Conservation (phyloP, 352 stramenopile genomes). For the Discostella stelligera region DNA sequence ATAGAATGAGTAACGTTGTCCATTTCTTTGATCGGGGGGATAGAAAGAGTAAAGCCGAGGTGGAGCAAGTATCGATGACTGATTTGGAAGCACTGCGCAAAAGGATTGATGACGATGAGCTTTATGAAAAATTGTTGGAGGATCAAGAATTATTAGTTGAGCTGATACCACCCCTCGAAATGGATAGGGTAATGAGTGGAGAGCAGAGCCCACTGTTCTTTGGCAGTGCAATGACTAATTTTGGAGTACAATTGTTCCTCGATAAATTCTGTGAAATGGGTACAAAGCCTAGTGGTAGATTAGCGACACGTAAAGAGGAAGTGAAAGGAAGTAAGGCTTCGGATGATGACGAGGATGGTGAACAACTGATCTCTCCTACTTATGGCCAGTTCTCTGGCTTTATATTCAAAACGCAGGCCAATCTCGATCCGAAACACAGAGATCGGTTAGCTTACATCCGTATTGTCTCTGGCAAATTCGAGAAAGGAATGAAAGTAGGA, state of each 20-base stretch:
- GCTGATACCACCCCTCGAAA: constrained; percentile 82
- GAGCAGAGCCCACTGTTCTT: constrained; percentile 85
- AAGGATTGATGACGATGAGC: constrained; percentile 78
- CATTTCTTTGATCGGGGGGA: constrained; percentile 71
- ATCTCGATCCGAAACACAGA: constrained; percentile 83
- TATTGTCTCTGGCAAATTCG: constrained; percentile 84
- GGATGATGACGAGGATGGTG: constrained; percentile 41
- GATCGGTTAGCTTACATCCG: constrained; percentile 86
- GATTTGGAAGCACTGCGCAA: constrained; percentile 73
- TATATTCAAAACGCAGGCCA: constrained; percentile 88
- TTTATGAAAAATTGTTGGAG: constrained; percentile 85
- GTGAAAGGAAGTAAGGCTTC: constrained; percentile 38
- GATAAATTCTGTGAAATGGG: constrained; percentile 83
- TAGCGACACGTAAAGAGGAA: constrained; percentile 39
- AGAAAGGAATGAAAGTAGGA: constrained; percentile 87
- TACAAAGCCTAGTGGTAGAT: constrained; percentile 67
- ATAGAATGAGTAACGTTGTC: constrained; percentile 77
- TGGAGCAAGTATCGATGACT: constrained; percentile 60
- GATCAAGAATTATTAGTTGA: constrained; percentile 84
- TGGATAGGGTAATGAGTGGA: constrained; percentile 80
- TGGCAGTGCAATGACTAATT: constrained; percentile 86
- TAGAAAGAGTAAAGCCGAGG: constrained; percentile 66
- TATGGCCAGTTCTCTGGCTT: constrained; percentile 86
- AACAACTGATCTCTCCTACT: constrained; percentile 68
- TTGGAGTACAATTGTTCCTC: constrained; percentile 83